Evolutionary conservation across 2,329 filamentous ascomycete species (phyloP).

Genomic region (Periconia sp.): DNA sequence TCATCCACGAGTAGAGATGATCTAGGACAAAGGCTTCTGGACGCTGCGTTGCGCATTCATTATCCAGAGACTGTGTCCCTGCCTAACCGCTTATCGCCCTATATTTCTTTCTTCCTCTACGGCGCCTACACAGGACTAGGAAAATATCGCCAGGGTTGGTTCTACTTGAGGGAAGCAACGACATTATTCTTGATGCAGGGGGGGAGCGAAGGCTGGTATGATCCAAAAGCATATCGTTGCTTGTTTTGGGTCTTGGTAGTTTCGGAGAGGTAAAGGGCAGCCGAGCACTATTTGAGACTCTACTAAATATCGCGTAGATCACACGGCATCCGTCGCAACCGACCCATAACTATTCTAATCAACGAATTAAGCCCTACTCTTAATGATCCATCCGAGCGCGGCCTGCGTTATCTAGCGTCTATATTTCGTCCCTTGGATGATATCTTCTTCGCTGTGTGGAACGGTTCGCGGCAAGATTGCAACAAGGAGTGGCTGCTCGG

Average conservation of each 20-base stretch:
- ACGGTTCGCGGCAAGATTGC: slow-evolving; percentile 65
- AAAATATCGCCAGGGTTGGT: slow-evolving; percentile 79
- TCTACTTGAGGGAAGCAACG: slow-evolving; percentile 76
- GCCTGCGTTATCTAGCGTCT: slow-evolving; percentile 63
- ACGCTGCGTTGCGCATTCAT: slow-evolving; percentile 30
- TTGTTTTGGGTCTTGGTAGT: slow-evolving; percentile 34
- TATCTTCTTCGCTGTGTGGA: slow-evolving; percentile 68
- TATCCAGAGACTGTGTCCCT: slow-evolving; percentile 21
- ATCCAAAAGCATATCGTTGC: slow-evolving; percentile 12
- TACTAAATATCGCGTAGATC: slow-evolving; percentile 53
- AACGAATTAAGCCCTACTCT: slow-evolving; percentile 70
- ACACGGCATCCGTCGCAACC: slow-evolving; percentile 73
- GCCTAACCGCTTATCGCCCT: slow-evolving; percentile 49
- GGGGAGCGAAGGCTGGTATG: slow-evolving; percentile 16
- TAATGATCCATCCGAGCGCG: slow-evolving; percentile 65
- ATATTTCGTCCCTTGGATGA: slow-evolving; percentile 73
- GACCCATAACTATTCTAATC: slow-evolving; percentile 72
- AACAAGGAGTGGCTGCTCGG: slow-evolving; percentile 62
- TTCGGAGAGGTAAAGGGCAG: slow-evolving; percentile 26
- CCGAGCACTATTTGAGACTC: not conserved
- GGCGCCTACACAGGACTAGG: slow-evolving; percentile 74
- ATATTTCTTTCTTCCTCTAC: slow-evolving; percentile 82
- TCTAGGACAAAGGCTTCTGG: slow-evolving; percentile 24
- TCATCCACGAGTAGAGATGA: not conserved
- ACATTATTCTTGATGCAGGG: slow-evolving; percentile 59